Evolutionary conservation across 768 basidiomycete species (phyloP).

Genomic region (Multifurca ochricompacta): DNA sequence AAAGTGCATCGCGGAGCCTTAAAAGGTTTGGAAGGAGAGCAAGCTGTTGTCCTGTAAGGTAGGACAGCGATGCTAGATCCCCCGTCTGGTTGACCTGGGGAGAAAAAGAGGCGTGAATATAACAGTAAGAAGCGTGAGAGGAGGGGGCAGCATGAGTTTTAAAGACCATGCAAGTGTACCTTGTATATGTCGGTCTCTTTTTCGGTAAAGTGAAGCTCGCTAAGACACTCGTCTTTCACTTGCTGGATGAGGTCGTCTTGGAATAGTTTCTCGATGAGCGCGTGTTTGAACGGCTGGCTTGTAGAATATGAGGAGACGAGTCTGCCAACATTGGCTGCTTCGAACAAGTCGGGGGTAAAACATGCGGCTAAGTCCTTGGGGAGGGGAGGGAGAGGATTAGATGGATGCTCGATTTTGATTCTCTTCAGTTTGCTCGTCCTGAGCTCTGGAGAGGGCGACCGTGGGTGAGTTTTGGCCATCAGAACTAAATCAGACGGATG

Average conservation of each 20-base stretch:
- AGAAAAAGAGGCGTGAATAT: neutral
- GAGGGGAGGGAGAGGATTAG: conserved; percentile 15
- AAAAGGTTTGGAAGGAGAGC: conserved; percentile 74
- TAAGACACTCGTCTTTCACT: conserved; percentile 79
- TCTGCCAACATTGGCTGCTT: conserved; percentile 44
- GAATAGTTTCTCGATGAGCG: conserved; percentile 73
- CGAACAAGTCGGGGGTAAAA: conserved; percentile 52
- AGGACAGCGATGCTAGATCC: conserved; percentile 89
- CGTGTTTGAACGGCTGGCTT: conserved; percentile 74
- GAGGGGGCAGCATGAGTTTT: no score
- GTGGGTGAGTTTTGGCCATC: conserved; percentile 42
- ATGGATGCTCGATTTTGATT: conserved; percentile 33
- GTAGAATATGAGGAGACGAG: conserved; percentile 49
- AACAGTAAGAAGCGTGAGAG: neutral
- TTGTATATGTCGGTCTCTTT: conserved; percentile 99
- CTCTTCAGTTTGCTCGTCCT: conserved; percentile 31
- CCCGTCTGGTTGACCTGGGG: conserved; percentile 91
- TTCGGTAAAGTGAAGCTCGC: conserved; percentile 74
- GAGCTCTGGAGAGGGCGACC: conserved; percentile 36
- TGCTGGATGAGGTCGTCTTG: conserved; percentile 71
- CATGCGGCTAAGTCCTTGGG: conserved; percentile 27
- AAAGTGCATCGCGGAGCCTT: conserved; percentile 82
- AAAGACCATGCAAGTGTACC: conserved; percentile 41
- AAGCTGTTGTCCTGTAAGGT: conserved; percentile 70
- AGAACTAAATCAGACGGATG: neutral